phyloP scores from a whole-genome alignment of 1,284 basidiomycete genomes.

The Coriolopsis trogii region DNA sequence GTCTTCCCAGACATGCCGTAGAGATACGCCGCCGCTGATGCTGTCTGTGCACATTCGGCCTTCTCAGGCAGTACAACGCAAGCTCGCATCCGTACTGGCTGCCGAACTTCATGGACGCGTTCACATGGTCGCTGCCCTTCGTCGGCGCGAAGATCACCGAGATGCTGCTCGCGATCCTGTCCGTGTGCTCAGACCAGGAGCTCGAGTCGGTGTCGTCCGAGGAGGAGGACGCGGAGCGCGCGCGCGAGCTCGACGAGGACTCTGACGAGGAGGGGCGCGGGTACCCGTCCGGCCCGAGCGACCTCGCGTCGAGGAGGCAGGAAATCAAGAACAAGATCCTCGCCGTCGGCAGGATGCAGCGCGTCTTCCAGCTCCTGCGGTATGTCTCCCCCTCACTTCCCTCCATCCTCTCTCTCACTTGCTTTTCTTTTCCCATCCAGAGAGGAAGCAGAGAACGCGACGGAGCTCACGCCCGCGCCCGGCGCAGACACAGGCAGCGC shows the following conservation, averaged over 20 bases:
- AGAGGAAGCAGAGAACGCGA: slow-evolving; percentile 93
- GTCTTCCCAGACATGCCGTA: neutral
- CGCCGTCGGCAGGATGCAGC: slow-evolving; percentile 91
- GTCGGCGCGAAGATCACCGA: slow-evolving; percentile 98
- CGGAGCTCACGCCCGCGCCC: slow-evolving; percentile 62
- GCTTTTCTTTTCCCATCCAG: slow-evolving; percentile 41
- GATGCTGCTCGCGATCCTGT: slow-evolving; percentile 95
- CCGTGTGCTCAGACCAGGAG: slow-evolving; percentile 94
- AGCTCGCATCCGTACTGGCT: slow-evolving; percentile 91
- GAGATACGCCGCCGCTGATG: neutral
- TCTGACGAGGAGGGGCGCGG: slow-evolving; percentile 35
- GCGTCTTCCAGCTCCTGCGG: slow-evolving; percentile 89
- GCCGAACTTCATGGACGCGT: slow-evolving; percentile 99
- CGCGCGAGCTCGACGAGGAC: slow-evolving; percentile 20
- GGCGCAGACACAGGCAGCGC: slow-evolving; percentile 41
- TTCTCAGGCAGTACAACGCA: slow-evolving; percentile 82
- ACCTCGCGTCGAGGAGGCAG: slow-evolving; percentile 56
- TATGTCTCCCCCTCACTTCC: slow-evolving; percentile 37
- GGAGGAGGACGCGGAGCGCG: slow-evolving; percentile 39
- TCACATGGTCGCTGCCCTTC: slow-evolving; percentile 98
- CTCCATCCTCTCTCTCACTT: slow-evolving; percentile 1
- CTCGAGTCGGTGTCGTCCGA: slow-evolving; percentile 62
- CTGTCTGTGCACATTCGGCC: neutral
- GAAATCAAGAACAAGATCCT: slow-evolving; percentile 96
- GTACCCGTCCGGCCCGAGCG: slow-evolving; percentile 41